Evolutionary conservation across 495 filamentous ascomycete genomes (phyloP).

Genomic region (Cladorrhinum samala): DNA sequence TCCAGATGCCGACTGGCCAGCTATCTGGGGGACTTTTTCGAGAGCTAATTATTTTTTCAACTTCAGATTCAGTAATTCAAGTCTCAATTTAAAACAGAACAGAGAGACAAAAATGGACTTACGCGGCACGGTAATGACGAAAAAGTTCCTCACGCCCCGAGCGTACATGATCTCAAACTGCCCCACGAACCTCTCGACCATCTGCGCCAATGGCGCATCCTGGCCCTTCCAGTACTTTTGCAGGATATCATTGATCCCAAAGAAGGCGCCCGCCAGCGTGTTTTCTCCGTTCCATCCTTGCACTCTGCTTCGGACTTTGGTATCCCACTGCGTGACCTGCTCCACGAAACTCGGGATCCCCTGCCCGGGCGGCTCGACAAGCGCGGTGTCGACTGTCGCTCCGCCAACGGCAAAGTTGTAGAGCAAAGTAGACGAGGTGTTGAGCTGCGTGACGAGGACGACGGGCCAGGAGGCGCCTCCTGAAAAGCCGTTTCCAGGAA

Average conservation of each 20-base stretch:
- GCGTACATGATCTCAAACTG: slow-evolving; percentile 7
- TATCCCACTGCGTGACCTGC: slow-evolving; percentile 6
- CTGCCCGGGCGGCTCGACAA: slow-evolving; percentile 4
- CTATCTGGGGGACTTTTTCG: not conserved
- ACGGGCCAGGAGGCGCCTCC: slow-evolving; percentile 8
- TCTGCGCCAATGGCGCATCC: not conserved
- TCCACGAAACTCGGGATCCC: slow-evolving; percentile 9
- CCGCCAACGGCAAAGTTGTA: slow-evolving; percentile 15
- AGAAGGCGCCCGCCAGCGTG: slow-evolving; percentile 5
- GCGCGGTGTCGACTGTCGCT: slow-evolving; percentile 8
- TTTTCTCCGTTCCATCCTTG: slow-evolving; percentile 8
- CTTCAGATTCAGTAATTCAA: not conserved
- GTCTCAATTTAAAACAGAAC: not conserved
- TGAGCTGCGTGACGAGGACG: slow-evolving; percentile 8
- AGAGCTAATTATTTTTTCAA: not conserved
- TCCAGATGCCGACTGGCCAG: not conserved
- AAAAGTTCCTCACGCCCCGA: slow-evolving; percentile 8
- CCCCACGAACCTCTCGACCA: slow-evolving; percentile 8
- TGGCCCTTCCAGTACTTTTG: slow-evolving; percentile 3
- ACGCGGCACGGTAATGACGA: not conserved
- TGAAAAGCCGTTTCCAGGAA: slow-evolving; percentile 5
- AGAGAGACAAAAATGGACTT: not conserved
- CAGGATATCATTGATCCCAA: slow-evolving; percentile 11
- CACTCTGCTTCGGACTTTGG: not conserved
- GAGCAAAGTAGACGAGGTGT: slow-evolving; percentile 7